Evolutionary conservation across 306 rosid species (phyloP).

Genomic region (Vachellia pachyceras): DNA sequence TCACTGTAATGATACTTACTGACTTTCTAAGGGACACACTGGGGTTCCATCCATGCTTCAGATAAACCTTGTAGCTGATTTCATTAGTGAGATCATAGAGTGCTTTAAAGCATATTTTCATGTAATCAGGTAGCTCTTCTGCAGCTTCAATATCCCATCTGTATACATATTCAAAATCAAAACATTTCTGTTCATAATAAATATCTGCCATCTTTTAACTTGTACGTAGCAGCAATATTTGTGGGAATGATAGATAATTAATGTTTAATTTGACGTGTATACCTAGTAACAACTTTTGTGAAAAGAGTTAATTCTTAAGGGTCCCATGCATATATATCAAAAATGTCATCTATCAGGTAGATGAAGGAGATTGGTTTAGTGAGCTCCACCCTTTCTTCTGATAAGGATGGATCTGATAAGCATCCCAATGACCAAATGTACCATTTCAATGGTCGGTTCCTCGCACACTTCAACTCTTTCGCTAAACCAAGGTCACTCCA

Average conservation of each 20-base stretch:
- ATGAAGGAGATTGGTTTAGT: conserved; percentile 70
- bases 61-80: conserved; percentile 51
- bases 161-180: background rate
- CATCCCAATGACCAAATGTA: conserved; percentile 62
- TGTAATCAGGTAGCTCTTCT: conserved; percentile 56
- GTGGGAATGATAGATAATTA: background rate
- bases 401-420: conserved; percentile 50
- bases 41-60: conserved; percentile 62
- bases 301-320: conserved; percentile 61
- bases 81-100: conserved; percentile 59
- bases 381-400: conserved; percentile 69
- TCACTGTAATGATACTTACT: conserved; percentile 24
- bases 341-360: conserved; percentile 71
- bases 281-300: conserved; percentile 61
- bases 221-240: background rate
- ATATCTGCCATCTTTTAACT: background rate
- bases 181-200: background rate
- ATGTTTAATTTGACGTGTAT: too few relatives aligned
- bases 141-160: conserved; percentile 63
- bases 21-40: conserved; percentile 33
- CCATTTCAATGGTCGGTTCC: conserved; percentile 85
- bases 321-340: conserved; percentile 68
- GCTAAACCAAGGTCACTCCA: conserved; percentile 68
- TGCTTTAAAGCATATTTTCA: conserved; percentile 60
- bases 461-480: conserved; percentile 50